These are phyloP conservation scores for Thelephora aurantiotincta DNA, from an alignment of 768 basidiomycete species.

Conservation along the genomic window DNA sequence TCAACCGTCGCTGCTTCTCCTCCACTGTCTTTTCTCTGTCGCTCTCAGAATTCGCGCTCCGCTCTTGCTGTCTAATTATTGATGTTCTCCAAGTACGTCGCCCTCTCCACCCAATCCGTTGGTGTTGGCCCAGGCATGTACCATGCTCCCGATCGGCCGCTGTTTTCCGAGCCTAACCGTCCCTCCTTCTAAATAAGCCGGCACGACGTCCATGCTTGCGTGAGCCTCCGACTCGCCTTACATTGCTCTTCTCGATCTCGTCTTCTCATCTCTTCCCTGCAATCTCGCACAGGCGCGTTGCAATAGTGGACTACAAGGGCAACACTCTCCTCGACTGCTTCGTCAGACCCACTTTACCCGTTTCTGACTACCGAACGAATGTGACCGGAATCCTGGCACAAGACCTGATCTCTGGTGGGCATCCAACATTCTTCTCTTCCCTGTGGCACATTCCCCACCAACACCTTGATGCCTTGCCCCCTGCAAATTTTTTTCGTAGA, in stretches of 20 bases:
- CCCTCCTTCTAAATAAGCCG: constrained; percentile 23
- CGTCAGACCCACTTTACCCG: constrained; percentile 50
- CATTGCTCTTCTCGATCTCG: constrained; percentile 3
- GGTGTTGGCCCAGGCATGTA: not conserved
- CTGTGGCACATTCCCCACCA: not conserved
- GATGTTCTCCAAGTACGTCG: not conserved
- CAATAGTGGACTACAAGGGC: constrained; percentile 29
- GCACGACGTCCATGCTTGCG: constrained; percentile 75
- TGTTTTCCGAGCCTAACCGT: not conserved
- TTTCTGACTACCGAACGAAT: constrained; percentile 60
- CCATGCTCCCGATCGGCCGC: not conserved
- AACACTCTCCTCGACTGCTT: constrained; percentile 43
- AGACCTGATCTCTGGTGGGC: constrained; percentile 26
- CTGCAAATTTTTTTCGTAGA: constrained; percentile 17
- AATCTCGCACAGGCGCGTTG: constrained; percentile 24
- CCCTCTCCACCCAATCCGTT: not conserved
- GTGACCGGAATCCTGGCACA: constrained; percentile 39
- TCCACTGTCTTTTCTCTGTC: not conserved
- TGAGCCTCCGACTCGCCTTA: constrained; percentile 22
- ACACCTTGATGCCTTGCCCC: not conserved
- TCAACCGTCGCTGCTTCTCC: not conserved
- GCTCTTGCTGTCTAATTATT: not conserved
- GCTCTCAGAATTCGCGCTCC: not conserved
- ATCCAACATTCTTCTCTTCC: not conserved
- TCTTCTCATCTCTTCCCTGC: constrained; percentile 1